These are phyloP conservation scores for Rhynchospora breviuscula DNA, from an alignment of 176 grass and related monocot genomes.

Conservation along the genomic window DNA sequence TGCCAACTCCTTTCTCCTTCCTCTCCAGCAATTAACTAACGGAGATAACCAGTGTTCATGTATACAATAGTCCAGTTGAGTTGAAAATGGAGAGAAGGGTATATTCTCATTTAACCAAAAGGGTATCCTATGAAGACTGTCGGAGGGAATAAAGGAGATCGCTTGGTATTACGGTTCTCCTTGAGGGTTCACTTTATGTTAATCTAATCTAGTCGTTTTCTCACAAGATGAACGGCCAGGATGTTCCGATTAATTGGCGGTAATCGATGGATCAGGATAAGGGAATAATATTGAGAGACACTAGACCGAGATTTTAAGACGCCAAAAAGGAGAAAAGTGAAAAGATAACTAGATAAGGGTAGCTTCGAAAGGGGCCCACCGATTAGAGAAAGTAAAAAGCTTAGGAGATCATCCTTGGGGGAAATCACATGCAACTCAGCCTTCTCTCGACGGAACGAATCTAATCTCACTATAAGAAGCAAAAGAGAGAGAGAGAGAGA, in stretches of 20 bases:
- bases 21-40: background rate
- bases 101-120: background rate
- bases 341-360: background rate
- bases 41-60: background rate
- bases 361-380: conserved; percentile 12
- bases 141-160: conserved; percentile 1
- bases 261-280: background rate
- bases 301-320: background rate
- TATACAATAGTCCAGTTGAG: background rate
- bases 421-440: conserved; percentile 3
- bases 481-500: background rate
- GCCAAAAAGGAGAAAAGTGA: background rate
- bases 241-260: background rate
- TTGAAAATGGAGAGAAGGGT: background rate
- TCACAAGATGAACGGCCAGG: background rate
- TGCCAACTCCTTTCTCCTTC: background rate
- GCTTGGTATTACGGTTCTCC: background rate
- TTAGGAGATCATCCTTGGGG: conserved; percentile 12
- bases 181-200: background rate
- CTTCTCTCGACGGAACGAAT: conserved; percentile 5
- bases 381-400: conserved; percentile 4
- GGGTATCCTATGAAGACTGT: conserved; percentile 8
- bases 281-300: background rate
- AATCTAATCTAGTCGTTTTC: background rate
- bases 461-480: conserved; percentile 5